These are phyloP conservation scores for Westerdykella ornata DNA, from an alignment of 2,329 filamentous ascomycete genomes.

Conservation along the genomic window DNA sequence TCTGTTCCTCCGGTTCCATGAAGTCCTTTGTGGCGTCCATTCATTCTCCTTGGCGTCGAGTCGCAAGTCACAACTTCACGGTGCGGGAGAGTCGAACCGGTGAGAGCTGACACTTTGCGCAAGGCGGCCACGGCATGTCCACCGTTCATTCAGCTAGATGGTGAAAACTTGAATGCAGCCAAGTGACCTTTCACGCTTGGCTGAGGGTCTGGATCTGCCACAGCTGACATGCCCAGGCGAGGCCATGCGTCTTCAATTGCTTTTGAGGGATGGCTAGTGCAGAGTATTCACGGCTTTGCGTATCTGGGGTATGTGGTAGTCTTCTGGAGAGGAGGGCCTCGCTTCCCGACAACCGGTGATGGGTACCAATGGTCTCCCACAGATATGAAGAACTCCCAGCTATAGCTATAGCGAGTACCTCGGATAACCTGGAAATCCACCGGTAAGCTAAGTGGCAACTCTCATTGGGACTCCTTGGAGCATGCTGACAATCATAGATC, in stretches of 20 bases:
- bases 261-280: not conserved
- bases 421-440: too few species aligned
- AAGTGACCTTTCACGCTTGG: constrained; percentile 24
- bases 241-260: not conserved
- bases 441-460: too few species aligned
- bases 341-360: not conserved
- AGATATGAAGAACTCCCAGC: too few species aligned
- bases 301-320: not conserved
- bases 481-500: too few species aligned
- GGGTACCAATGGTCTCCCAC: too few species aligned
- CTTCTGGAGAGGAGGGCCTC: not conserved
- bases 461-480: too few species aligned
- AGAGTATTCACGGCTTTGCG: not conserved
- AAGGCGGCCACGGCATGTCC: not conserved
- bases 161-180: constrained; percentile 17
- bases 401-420: too few species aligned
- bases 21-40: not conserved
- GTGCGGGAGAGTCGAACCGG: not conserved
- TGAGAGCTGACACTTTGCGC: not conserved
- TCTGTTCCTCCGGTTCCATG: not conserved
- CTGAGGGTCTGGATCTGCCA: constrained; percentile 31
- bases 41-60: not conserved
- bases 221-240: constrained; percentile 16
- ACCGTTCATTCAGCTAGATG: not conserved
- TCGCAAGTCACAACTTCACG: not conserved